Base-by-base conservation (phyloP, 805 yeast genomes). In the Cyberlindnera samutprakarnensis region DNA sequence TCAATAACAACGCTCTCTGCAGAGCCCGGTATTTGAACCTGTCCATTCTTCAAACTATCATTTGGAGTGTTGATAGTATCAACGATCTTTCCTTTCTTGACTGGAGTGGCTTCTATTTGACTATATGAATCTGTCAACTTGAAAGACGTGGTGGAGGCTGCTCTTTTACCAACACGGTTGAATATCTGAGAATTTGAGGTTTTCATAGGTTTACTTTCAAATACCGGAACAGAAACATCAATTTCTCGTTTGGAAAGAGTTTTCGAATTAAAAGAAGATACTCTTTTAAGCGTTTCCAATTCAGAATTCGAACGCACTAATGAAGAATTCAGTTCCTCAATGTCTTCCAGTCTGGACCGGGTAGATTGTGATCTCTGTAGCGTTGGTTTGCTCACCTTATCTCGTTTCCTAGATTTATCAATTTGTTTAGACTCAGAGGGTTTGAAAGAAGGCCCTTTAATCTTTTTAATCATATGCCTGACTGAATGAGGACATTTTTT, bases 401-500 rank as follows among this genome's bases (percentile, higher is more conserved):
- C 13, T 3, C 12, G 15, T 6, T 32, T 19, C 13, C 17, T 25
- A 2, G 19, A 18, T 4, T 28, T 13, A 5, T 41, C 14, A 2
- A 40, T 31, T 6, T 36, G 10, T 14, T 32, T 36, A 7, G 32
- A 39, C 13, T 32, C 32, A 4, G 38, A n/a, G 4, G 36, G 33
- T 14, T 30, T 32, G 17, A 43, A 43, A 1, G 47, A 43, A 7
- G 45, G 42, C 1, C 69, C 71, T 37, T 70, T 73, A 29, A 74
- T 56, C 33, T 64, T 68, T 14, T 61, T 61, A 6, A 71, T 56
- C 15, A 72, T 53, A 37, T 63, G 66, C 30, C 61, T 62, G 7
- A 71, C 63, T 4, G 68, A 53, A 25, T 55, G 43, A 0, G 81
- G 80, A 4, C 72, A 50, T 37, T 57, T 64, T 35, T 64, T 65